These are phyloP conservation scores for Leishmania braziliensis DNA, from an alignment of 208 protist species.

Conservation along the genomic window DNA sequence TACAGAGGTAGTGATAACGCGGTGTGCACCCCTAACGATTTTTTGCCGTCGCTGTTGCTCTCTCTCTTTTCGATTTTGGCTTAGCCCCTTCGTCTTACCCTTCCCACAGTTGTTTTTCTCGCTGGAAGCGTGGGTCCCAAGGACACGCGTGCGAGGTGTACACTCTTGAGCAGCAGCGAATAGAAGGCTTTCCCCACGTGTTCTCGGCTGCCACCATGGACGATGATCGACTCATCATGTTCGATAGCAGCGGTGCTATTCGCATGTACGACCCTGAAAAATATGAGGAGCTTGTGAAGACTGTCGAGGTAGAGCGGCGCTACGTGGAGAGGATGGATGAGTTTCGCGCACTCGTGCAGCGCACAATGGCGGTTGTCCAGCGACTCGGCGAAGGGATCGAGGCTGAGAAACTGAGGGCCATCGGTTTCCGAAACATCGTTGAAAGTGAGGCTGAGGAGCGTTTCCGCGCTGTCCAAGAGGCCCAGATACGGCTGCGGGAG, in stretches of 20 bases:
- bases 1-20: background rate
- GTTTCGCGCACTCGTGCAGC: constrained; percentile 78
- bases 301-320: constrained; percentile 66
- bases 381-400: constrained; percentile 83
- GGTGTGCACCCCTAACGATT: background rate
- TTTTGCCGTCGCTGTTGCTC: background rate
- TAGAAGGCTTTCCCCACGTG: background rate
- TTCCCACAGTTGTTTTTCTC: background rate
- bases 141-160: background rate
- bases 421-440: constrained; percentile 87
- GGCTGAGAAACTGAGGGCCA: constrained; percentile 83
- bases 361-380: constrained; percentile 85
- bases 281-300: constrained; percentile 83
- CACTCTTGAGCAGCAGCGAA: background rate
- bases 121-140: background rate
- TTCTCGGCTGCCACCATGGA: constrained; percentile 43
- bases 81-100: background rate
- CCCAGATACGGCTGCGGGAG: constrained; percentile 82
- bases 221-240: constrained; percentile 88
- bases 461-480: constrained; percentile 74
- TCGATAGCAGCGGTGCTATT: constrained; percentile 87
- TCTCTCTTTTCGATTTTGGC: background rate
- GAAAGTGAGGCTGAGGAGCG: constrained; percentile 89
- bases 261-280: constrained; percentile 92
- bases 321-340: constrained; percentile 88